A percentile compares a stretch with the other conserved stretches of the same genome.
Conservation (phyloP, 345 rosid species). For the Eucalyptus pauciflora region DNA sequence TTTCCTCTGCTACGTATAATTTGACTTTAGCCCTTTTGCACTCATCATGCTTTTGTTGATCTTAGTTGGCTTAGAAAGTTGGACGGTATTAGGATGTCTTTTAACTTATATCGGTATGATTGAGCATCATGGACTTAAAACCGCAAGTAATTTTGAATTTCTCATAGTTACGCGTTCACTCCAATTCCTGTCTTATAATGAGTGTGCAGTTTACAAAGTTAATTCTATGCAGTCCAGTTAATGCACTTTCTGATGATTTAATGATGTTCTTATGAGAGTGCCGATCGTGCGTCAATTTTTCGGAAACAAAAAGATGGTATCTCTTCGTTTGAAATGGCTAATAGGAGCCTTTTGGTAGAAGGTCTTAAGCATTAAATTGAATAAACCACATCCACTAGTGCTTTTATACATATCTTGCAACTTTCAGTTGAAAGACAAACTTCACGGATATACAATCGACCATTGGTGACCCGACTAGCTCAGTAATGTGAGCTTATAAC, state of each 20-base stretch:
- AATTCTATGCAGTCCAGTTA: background rate
- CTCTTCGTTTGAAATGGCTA: background rate
- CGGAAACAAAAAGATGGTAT: background rate
- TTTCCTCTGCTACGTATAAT: background rate
- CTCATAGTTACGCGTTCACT: background rate
- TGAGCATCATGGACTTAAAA: background rate
- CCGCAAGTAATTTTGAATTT: background rate
- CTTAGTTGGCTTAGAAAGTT: background rate
- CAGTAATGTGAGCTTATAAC: background rate
- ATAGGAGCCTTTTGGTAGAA: background rate
- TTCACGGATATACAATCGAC: background rate
- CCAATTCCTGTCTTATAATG: background rate
- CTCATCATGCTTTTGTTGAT: background rate
- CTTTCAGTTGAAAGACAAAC: background rate
- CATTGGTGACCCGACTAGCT: background rate
- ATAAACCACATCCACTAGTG: background rate
- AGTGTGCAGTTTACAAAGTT: background rate
- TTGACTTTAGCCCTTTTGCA: background rate
- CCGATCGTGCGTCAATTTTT: background rate
- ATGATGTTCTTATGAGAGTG: background rate
- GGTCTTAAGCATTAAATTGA: background rate
- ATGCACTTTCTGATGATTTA: too few relatives aligned
- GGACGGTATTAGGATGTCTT: background rate
- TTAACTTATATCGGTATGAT: background rate
- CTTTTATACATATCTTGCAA: background rate